These are phyloP conservation scores for Monosporozyma aerobia DNA, from an alignment of 805 yeast genomes.

Conservation along the genomic window DNA sequence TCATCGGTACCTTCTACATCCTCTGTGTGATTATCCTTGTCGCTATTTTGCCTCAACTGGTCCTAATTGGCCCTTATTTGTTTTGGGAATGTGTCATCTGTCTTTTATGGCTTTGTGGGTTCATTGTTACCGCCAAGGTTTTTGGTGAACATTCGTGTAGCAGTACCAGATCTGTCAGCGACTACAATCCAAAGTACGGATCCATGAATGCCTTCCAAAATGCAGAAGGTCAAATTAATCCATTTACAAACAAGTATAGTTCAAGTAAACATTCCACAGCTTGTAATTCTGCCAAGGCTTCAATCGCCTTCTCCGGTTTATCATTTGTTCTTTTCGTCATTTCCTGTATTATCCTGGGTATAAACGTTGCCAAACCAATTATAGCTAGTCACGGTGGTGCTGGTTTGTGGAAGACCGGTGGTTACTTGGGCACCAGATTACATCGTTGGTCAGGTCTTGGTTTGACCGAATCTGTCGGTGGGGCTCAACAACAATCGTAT, in stretches of 20 bases:
- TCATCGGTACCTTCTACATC: conserved; percentile 25
- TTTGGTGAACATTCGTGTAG: conserved; percentile 26
- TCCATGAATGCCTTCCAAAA: conserved; percentile 2
- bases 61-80: conserved; percentile 22
- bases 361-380: conserved; percentile 27
- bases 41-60: conserved; percentile 11
- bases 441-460: conserved; percentile 19
- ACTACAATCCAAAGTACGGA: conserved; percentile 12
- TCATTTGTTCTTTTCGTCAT: conserved; percentile 23
- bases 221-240: conserved; percentile 14
- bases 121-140: conserved; percentile 28
- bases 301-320: conserved; percentile 30
- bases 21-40: conserved; percentile 16
- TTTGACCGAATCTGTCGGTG: conserved; percentile 9
- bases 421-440: conserved; percentile 13
- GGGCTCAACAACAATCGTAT: not conserved
- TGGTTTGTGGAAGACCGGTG: conserved; percentile 18
- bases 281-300: conserved; percentile 25
- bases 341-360: conserved; percentile 17
- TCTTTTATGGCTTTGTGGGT: conserved; percentile 29
- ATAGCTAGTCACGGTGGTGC: conserved; percentile 11
- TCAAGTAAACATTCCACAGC: conserved; percentile 10
- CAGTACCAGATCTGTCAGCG: conserved; percentile 6
- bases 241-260: conserved; percentile 12
- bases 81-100: conserved; percentile 23